A percentile compares a stretch with the other conserved stretches of the same genome.
Conservation (phyloP, 495 filamentous ascomycete genomes). For the Podospora conica region DNA sequence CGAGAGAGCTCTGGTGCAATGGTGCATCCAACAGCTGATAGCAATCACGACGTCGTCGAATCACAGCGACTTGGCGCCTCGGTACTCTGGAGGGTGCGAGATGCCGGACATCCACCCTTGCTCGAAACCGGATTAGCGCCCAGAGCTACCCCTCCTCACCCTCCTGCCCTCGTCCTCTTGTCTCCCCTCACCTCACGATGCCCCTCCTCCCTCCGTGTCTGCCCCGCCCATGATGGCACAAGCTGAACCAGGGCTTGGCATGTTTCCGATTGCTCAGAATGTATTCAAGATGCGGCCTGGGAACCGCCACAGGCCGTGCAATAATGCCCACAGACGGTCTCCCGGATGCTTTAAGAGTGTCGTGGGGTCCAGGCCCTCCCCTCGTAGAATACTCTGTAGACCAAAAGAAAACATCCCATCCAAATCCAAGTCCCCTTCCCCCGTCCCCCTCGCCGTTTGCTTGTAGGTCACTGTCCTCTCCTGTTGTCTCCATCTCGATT, state of each 20-base stretch:
- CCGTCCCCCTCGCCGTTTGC: neutral
- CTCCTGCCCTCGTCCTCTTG: neutral
- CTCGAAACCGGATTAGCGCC: neutral
- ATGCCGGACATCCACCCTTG: neutral
- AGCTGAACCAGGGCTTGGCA: conserved; percentile 11
- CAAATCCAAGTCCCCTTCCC: neutral
- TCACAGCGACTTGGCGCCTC: neutral
- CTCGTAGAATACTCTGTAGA: too few relatives aligned
- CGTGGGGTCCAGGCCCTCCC: neutral
- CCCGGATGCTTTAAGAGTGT: neutral
- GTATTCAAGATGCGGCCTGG: neutral
- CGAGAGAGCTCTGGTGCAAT: neutral
- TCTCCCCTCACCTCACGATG: neutral
- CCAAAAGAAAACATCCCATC: neutral
- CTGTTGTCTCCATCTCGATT: neutral
- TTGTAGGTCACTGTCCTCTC: neutral
- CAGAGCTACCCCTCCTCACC: conserved; percentile 3
- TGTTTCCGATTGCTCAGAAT: conserved; percentile 9
- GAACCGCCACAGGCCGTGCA: conserved; percentile 6
- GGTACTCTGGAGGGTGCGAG: neutral
- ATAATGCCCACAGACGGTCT: neutral
- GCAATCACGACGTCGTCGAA: neutral
- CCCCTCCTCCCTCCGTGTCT: conserved; percentile 2
- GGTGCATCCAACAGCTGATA: conserved; percentile 9
- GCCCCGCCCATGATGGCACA: conserved; percentile 9